Evolutionary conservation across 495 filamentous ascomycete species (phyloP).

Genomic region (Hyaloscypha hepaticicola): DNA sequence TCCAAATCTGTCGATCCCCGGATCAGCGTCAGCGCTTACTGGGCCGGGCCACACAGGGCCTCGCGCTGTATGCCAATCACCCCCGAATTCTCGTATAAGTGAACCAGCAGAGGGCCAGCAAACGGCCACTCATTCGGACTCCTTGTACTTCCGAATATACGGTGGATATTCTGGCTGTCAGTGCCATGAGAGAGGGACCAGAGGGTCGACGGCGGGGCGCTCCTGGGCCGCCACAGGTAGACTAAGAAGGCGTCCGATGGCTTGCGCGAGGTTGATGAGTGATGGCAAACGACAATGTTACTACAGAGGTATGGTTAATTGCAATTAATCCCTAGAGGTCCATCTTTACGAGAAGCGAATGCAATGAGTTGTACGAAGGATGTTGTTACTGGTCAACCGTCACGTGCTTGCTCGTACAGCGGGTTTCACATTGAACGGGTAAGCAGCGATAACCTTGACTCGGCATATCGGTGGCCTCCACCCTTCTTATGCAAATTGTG

Average conservation of each 20-base stretch:
- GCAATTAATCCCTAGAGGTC: neutral
- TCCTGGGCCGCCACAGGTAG: neutral
- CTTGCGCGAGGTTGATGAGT: slow-evolving; percentile 15
- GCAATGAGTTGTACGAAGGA: neutral
- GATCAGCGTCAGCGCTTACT: slow-evolving; percentile 24
- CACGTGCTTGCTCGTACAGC: neutral
- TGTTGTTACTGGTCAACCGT: neutral
- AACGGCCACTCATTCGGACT: neutral
- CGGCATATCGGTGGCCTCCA: neutral
- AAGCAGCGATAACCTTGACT: neutral
- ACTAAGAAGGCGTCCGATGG: neutral
- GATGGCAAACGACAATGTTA: neutral
- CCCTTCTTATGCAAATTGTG: neutral
- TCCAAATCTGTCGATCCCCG: slow-evolving; percentile 18
- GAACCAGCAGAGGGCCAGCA: neutral
- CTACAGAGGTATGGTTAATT: neutral
- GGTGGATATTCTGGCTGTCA: neutral
- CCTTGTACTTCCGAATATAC: neutral
- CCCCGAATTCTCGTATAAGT: slow-evolving; percentile 11
- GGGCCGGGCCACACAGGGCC: neutral
- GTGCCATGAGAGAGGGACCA: too few species aligned
- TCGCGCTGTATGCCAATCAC: slow-evolving; percentile 7
- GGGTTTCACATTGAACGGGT: neutral
- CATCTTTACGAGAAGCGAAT: neutral
- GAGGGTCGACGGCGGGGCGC: neutral